These are phyloP conservation scores for Chlorencoelia australis DNA, from an alignment of 2,329 filamentous ascomycete species.

Conservation along the genomic window DNA sequence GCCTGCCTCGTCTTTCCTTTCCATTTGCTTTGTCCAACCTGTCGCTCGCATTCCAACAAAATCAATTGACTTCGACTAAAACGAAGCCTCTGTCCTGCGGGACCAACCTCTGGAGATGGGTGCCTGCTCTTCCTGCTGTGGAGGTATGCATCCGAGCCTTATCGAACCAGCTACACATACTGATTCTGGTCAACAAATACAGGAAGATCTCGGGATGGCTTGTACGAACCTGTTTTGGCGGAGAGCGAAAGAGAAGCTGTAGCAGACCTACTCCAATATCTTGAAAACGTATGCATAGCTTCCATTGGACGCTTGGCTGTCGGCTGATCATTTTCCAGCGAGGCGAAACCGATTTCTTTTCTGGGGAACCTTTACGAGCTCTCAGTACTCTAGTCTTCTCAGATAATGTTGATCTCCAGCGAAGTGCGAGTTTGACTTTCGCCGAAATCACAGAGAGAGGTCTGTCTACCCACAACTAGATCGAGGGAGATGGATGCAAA, in stretches of 20 bases:
- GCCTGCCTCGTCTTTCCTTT: constrained; percentile 1
- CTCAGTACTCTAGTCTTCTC: constrained; percentile 95
- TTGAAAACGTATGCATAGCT: constrained; percentile 67
- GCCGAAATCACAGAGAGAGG: constrained; percentile 98
- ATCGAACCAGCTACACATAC: constrained; percentile 11
- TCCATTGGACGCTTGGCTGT: background rate
- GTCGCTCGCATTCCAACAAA: constrained; percentile 18
- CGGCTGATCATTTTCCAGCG: constrained; percentile 40
- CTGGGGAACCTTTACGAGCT: constrained; percentile 85
- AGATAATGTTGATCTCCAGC: constrained; percentile 94
- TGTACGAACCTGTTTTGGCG: constrained; percentile 80
- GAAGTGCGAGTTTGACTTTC: constrained; percentile 95
- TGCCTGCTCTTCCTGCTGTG: constrained; percentile 54
- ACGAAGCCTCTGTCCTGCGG: constrained; percentile 20
- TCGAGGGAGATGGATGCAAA: background rate
- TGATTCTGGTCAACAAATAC: constrained; percentile 25
- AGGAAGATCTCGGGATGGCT: constrained; percentile 70
- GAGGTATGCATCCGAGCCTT: constrained; percentile 31
- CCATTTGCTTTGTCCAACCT: constrained; percentile 17
- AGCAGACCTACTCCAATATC: constrained; percentile 85
- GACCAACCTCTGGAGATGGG: constrained; percentile 40
- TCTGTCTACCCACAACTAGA: constrained; percentile 34
- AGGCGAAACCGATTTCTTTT: constrained; percentile 96
- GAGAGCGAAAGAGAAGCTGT: constrained; percentile 97
- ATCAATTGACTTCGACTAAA: constrained; percentile 18